phyloP scores from a whole-genome alignment of 495 filamentous ascomycete species.

The Aspergillus sparsus region DNA sequence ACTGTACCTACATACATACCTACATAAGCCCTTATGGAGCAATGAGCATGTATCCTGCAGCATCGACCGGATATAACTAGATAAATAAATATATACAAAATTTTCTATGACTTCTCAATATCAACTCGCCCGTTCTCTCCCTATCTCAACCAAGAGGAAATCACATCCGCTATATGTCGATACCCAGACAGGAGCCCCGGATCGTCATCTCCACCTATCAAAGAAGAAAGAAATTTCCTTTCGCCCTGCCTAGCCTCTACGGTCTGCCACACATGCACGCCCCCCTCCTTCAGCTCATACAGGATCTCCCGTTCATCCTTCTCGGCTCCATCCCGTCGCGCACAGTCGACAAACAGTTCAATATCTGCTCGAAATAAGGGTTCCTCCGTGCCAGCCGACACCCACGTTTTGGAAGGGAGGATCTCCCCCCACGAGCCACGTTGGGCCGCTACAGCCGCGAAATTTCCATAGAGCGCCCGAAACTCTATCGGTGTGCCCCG shows the following conservation, averaged over 20 bases:
- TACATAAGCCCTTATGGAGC: too few relatives aligned
- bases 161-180: constrained; percentile 15
- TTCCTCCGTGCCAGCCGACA: constrained; percentile 16
- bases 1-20: not conserved
- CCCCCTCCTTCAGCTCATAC: constrained; percentile 14
- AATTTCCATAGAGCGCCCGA: constrained; percentile 3
- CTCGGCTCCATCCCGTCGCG: constrained; percentile 14
- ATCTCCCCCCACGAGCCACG: constrained; percentile 17
- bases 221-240: constrained; percentile 7
- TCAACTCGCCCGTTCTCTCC: not conserved
- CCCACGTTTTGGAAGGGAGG: constrained; percentile 14
- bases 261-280: constrained; percentile 15
- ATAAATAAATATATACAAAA: not conserved
- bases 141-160: constrained; percentile 7
- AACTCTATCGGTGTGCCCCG: constrained; percentile 1
- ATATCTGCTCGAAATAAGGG: constrained; percentile 15
- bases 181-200: constrained; percentile 12
- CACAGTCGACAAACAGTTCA: constrained; percentile 13
- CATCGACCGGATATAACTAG: not conserved
- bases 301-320: not conserved
- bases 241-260: constrained; percentile 15
- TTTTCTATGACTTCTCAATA: constrained; percentile 2
- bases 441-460: constrained; percentile 5
- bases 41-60: too few relatives aligned
- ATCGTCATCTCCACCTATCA: constrained; percentile 4